Conservation (phyloP, 2,329 filamentous ascomycete genomes). For the Alternaria consortialis region DNA sequence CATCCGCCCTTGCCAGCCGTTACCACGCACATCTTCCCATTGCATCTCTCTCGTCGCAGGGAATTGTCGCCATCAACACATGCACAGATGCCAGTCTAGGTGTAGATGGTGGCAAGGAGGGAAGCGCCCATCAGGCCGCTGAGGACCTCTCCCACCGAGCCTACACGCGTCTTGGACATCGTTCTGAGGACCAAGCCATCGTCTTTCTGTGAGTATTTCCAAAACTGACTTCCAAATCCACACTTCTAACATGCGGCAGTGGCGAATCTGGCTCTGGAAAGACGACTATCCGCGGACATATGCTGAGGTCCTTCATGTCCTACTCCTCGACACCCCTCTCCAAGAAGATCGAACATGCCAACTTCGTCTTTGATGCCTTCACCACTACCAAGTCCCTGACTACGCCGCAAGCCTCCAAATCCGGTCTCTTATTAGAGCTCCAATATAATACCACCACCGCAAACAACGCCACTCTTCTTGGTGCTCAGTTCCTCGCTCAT, state of each 20-base stretch:
- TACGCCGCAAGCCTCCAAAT: conserved; percentile 93
- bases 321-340: conserved; percentile 94
- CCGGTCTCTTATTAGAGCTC: conserved; percentile 92
- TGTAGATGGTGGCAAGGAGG: conserved; percentile 88
- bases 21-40: conserved; percentile 93
- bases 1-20: conserved; percentile 82
- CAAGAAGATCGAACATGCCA: conserved; percentile 88
- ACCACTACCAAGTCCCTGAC: conserved; percentile 98
- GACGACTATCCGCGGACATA: conserved; percentile 89
- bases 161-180: conserved; percentile 82
- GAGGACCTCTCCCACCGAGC: conserved; percentile 91
- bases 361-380: conserved; percentile 94
- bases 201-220: conserved; percentile 80
- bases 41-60: conserved; percentile 88
- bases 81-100: conserved; percentile 90
- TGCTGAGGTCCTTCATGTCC: conserved; percentile 83
- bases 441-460: conserved; percentile 93
- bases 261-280: conserved; percentile 97
- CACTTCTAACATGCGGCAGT: conserved; percentile 57
- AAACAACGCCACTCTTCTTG: conserved; percentile 85
- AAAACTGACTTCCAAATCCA: background rate
- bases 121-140: conserved; percentile 89
- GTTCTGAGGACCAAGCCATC: conserved; percentile 91
- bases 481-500: conserved; percentile 94
- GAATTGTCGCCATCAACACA: conserved; percentile 90